Evolutionary conservation across 306 rosid genomes (phyloP), one percentile per base, ranked within the genome.

Genomic region (Dryas drummondii): DNA sequence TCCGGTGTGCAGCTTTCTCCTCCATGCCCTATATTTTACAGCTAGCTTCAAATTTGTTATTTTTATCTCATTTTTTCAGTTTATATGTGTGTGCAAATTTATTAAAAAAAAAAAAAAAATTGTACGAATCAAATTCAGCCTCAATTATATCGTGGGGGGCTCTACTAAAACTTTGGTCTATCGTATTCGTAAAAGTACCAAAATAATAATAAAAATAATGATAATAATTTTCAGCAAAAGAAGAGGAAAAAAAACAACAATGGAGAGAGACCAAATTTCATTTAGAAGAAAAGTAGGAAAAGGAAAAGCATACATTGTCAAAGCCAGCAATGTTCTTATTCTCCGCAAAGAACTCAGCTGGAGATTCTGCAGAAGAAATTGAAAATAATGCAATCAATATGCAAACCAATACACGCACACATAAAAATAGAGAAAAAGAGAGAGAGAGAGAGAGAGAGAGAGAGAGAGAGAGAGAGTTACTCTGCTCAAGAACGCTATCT

Each of bases 251-350:
- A 50, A 15, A 27, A 37, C 19, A 59, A 11, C 8, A 6, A 32
- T 17, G 47, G 51, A 73, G n/a, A 19, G n/a, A 45, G 37, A 32
- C 69, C 8, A 32, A 4, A 41, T 26, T 5, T 52, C 22, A 47
- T 32, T 32, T 32, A 32, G 37, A 32, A 32, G 16, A 5, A 7
- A 14, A 7, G 2, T 22, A 67, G 8, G 17, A 46, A 53, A 4
- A 57, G 66, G 77, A 37, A 47, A 51, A 9, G 46, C 83, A 79
- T 74, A 91, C 98, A 74, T 91, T 91, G 71, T 94, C 98, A 80
- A 94, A 94, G 48, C 98, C 97, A 58, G 98, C 98, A 51, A 94
- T 94, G 73, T 94, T 91, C 86, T 94, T 94, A 84, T 94, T 94
- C 88, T 94, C 97, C 0, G 97, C 98, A 63, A 94, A 91, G 82